phyloP scores from a whole-genome alignment of 2,329 filamentous ascomycete genomes.

The Karstenula rhodostoma region DNA sequence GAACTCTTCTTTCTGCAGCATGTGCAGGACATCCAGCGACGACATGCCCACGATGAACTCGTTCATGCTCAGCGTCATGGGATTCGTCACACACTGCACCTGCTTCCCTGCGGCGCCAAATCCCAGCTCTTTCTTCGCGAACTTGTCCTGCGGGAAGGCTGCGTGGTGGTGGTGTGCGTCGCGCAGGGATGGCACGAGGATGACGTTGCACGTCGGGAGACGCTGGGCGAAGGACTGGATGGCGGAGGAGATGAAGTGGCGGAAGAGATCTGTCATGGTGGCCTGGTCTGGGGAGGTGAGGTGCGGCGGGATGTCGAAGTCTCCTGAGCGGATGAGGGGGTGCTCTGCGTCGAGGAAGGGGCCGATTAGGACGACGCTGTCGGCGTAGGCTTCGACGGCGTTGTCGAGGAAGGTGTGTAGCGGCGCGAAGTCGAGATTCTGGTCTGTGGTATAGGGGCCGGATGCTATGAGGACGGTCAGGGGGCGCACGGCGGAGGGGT shows the following conservation, averaged over 20 bases:
- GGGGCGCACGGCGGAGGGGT: conserved; percentile 64
- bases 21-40: conserved; percentile 83
- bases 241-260: conserved; percentile 76
- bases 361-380: conserved; percentile 80
- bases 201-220: conserved; percentile 80
- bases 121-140: conserved; percentile 74
- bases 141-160: conserved; percentile 81
- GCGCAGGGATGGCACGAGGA: conserved; percentile 83
- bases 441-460: conserved; percentile 91
- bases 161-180: conserved; percentile 84
- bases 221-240: conserved; percentile 74
- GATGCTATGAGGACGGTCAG: conserved; percentile 80
- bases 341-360: conserved; percentile 94
- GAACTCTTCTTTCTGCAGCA: conserved; percentile 79
- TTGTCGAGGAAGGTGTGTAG: conserved; percentile 81
- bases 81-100: conserved; percentile 83
- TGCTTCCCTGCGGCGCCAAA: conserved; percentile 70
- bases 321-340: conserved; percentile 74
- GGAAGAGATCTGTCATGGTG: conserved; percentile 84
- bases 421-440: conserved; percentile 89
- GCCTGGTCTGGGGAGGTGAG: conserved; percentile 70
- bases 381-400: conserved; percentile 76
- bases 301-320: conserved; percentile 53
- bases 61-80: conserved; percentile 88
- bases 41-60: conserved; percentile 84